Evolutionary conservation across 495 filamentous ascomycete genomes (phyloP), one percentile per base, ranked within the genome.

Genomic region (Neurospora sp.): DNA sequence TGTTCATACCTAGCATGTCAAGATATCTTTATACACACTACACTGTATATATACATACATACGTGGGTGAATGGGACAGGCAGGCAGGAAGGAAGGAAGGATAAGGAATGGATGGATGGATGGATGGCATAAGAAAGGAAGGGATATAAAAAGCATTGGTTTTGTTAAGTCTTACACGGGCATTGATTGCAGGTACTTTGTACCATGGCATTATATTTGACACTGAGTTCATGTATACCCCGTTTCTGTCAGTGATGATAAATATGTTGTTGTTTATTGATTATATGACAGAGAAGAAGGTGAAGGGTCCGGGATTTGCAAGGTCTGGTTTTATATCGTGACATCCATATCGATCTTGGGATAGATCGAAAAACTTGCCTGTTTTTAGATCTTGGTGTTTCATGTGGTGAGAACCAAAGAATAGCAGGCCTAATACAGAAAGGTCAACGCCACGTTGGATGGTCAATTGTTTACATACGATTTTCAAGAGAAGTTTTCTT

Each of bases 31-130:
- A 65, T 16, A 37, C 53, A 65, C 53, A 65, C 12, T 35, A 65
- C 53, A 65, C 53, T 65, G 53, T 65, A 65, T 65, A 65, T 35
- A 65, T 65, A 31, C 53, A 61, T 61, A 61, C 22, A 18, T 9
- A 65, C 12, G 31, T 31, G 6, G 31, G 53, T 65, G 53, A 61
- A 5, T 12, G 20, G 44, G 46, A 5, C 11, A 27, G 11, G 20
- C 5, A 61, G 11, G 12, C 6, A 7, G 22, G 22, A 18, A 65
- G 14, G 22, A 18, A 65, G 14, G 53, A 18, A 9, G 27, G 12
- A 65, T 35, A 27, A 16, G 53, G 53, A 35, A 35, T 61, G 53
- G 53, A 31, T 61, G 53, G 12, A 35, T 61, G 48, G 48, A 31
- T 61, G 53, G 12, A 35, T 65, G 53, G 53, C 53, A 65, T 65